Evolutionary conservation across 176 grass and related monocot genomes (phyloP).

Genomic region (Oryza brachyantha): DNA sequence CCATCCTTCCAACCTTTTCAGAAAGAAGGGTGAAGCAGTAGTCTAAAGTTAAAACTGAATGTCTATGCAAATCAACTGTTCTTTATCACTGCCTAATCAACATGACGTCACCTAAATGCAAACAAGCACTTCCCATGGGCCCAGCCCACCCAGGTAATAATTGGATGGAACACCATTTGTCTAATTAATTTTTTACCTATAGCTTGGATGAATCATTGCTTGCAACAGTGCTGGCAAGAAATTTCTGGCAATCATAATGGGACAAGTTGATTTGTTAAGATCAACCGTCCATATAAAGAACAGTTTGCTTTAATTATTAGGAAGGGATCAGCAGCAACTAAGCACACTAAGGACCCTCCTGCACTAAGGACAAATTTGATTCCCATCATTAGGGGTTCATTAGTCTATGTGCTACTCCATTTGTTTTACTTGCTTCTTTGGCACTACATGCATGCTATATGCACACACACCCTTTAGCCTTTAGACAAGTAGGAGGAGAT

Average conservation of each 20-base stretch:
- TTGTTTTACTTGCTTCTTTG: not conserved
- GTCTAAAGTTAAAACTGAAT: constrained; percentile 18
- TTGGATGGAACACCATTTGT: not conserved
- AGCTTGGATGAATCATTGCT: constrained; percentile 14
- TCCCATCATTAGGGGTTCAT: constrained; percentile 18
- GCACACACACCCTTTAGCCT: not conserved
- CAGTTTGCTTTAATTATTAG: not conserved
- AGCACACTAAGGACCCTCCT: not conserved
- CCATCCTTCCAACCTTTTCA: not conserved
- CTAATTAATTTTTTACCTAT: not conserved
- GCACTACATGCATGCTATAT: not conserved
- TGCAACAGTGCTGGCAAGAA: not conserved
- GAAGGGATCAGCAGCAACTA: not conserved
- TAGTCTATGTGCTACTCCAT: not conserved
- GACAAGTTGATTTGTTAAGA: not conserved
- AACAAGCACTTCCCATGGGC: not conserved
- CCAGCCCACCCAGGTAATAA: constrained; percentile 1
- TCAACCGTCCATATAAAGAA: constrained; percentile 3
- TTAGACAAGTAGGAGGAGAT: not conserved
- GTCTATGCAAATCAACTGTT: constrained; percentile 16
- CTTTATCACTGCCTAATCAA: not conserved
- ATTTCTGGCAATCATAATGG: not conserved
- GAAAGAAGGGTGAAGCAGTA: not conserved
- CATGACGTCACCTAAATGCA: constrained; percentile 38
- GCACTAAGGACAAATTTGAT: constrained; percentile 35